phyloP scores from a whole-genome alignment of 768 basidiomycete species.

The Lyophyllum shimeji region DNA sequence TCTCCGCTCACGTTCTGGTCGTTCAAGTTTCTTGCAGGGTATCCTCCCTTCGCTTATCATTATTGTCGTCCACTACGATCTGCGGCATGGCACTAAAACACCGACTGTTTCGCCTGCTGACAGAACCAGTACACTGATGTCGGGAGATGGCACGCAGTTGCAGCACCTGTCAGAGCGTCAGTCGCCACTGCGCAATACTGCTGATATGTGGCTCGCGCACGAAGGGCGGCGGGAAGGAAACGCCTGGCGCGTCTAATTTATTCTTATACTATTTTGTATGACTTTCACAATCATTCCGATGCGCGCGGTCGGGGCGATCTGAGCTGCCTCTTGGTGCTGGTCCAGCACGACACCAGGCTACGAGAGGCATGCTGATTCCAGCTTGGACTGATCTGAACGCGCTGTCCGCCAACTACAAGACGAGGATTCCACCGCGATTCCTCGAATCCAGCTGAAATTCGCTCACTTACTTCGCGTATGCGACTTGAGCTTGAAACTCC shows the following conservation, averaged over 20 bases:
- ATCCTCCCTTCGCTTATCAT: slow-evolving; percentile 1
- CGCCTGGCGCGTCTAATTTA: background rate
- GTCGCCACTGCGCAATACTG: background rate
- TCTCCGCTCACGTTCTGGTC: background rate
- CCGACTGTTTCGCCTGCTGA: no score
- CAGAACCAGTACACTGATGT: background rate
- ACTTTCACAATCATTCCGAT: no score
- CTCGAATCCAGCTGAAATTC: no score
- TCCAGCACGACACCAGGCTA: no score
- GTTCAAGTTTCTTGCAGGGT: background rate
- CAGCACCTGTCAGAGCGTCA: background rate
- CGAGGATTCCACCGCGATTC: no score
- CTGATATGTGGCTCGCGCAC: background rate
- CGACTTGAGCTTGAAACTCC: no score
- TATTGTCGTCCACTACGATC: background rate
- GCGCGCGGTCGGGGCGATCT: no score
- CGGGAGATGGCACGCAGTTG: background rate
- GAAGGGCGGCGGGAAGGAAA: background rate
- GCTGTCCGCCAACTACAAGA: no score
- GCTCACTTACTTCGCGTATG: no score
- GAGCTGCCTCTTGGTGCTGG: no score
- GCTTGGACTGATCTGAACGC: no score
- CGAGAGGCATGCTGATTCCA: no score
- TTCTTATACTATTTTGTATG: background rate
- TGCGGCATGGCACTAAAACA: background rate